Base-by-base conservation (phyloP, 140 eudicot genomes). In the Senecio squalidus region DNA sequence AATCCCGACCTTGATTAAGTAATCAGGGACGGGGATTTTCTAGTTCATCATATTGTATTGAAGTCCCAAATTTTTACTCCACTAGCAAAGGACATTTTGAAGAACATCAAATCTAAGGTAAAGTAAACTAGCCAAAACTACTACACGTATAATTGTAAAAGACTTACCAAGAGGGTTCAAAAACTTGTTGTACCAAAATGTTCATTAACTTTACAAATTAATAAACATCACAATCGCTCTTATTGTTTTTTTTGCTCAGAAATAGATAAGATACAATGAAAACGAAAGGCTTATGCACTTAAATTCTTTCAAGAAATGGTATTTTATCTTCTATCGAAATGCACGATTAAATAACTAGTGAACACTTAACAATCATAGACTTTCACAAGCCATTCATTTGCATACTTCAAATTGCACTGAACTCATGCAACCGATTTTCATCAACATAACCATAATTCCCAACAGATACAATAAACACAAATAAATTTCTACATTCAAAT, bases 301-400 rank as follows among this genome's bases (percentile, higher is more conserved):
- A 20, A 50, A 34, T 49, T 50, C 14, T 9, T 7, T 17, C 71
- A 53, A 66, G 52, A 40, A 26, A 40, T 13, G 40, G 59, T n/a
- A 14, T 30, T 22, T 29, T 49, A 34, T 34, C 47, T 49, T 49
- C 4, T 4, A 27, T 25, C 34, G 46, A 45, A 62, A 62, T 36
- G 4, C 13, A 62, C 3, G 34, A 62, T 1, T 48, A 29, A 18
- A 21, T 6, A 15, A 3, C 11, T 5, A 23, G 15, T 16, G 44
- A 17, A 9, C 34, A 38, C n/a, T n/a, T n/a, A n/a, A n/a, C n/a
- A 62, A 15, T 11, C 48, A 64, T 23, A 49, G 25, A 31, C 38
- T 49, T n/a, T 48, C 26, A 47, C 9, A 31, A n/a, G 52, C 36
- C 31, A 62, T 51, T 20, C n/a, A n/a, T n/a, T n/a, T n/a, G n/a